A percentile compares a stretch with the other conserved stretches of the same genome.
Conservation (phyloP, 371 early-diverging fungal species). For the Homolaphlyctis polyrhiza region DNA sequence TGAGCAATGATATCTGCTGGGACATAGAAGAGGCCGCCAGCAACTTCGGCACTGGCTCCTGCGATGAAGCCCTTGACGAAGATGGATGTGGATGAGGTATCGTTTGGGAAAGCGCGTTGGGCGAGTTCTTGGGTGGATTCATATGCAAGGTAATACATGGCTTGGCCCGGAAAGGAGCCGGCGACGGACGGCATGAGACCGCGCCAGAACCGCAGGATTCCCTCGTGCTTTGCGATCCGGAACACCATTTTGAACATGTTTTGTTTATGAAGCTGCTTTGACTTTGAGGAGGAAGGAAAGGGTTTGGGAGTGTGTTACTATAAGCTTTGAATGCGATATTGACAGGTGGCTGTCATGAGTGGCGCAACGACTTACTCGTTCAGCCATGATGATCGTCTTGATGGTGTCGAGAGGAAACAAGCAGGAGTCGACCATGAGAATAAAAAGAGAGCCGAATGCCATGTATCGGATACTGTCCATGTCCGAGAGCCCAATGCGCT, state of each 20-base stretch:
- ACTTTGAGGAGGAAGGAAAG: too few species aligned
- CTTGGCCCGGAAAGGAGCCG: slow-evolving; percentile 41
- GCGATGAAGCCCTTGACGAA: slow-evolving; percentile 27
- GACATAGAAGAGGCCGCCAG: slow-evolving; percentile 37
- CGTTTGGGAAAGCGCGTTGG: background rate
- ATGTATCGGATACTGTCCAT: slow-evolving; percentile 31
- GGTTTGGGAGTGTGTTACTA: too few species aligned
- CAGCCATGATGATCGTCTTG: slow-evolving; percentile 63
- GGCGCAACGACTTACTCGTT: slow-evolving; percentile 14
- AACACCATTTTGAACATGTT: background rate
- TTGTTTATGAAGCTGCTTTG: background rate
- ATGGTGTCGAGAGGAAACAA: slow-evolving; percentile 92
- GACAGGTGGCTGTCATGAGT: too few species aligned
- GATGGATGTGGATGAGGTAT: background rate
- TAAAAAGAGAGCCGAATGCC: slow-evolving; percentile 30
- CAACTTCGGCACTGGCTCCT: slow-evolving; percentile 23
- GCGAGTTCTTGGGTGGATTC: slow-evolving; percentile 30
- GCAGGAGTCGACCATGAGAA: slow-evolving; percentile 72
- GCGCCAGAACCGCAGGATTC: slow-evolving; percentile 31
- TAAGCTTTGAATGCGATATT: too few species aligned
- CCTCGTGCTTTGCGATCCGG: slow-evolving; percentile 10
- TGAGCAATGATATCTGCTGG: slow-evolving; percentile 41
- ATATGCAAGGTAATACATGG: slow-evolving; percentile 34
- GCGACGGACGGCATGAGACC: slow-evolving; percentile 29
- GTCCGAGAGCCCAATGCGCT: slow-evolving; percentile 28